Conservation (phyloP, 2,329 filamentous ascomycete species). For the Verruconis gallopava region DNA sequence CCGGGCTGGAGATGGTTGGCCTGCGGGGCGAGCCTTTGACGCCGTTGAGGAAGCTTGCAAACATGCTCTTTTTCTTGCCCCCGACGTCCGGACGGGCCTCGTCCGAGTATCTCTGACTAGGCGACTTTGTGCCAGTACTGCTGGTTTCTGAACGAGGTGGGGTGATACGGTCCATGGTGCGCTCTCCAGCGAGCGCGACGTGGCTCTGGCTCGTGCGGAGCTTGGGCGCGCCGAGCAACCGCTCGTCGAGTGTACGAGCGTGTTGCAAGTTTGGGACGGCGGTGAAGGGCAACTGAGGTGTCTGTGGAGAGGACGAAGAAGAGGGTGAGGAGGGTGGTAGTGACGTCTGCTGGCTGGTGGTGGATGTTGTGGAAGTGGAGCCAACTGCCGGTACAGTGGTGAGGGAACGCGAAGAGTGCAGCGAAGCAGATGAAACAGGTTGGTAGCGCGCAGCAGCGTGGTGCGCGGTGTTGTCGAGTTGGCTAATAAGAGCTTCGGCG, state of each 20-base stretch:
- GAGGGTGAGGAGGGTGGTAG: no score
- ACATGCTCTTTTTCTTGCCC: conserved; percentile 69
- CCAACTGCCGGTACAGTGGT: no score
- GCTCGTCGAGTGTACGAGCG: conserved; percentile 35
- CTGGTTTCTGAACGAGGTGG: conserved; percentile 32
- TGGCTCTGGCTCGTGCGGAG: conserved; percentile 1
- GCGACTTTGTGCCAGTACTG: conserved; percentile 20
- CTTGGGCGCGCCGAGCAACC: conserved; percentile 42
- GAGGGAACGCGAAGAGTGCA: no score
- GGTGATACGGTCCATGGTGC: conserved; percentile 39
- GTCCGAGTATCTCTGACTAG: conserved; percentile 63
- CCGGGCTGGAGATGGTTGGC: conserved; percentile 89
- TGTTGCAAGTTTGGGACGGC: conserved; percentile 1
- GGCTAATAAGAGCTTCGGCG: conserved; percentile 18
- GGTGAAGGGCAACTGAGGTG: not conserved
- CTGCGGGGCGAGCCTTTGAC: conserved; percentile 55
- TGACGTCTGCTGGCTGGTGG: no score
- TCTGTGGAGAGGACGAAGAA: not conserved
- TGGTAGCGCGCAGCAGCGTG: not conserved
- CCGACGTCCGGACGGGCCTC: conserved; percentile 46
- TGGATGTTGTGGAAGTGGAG: no score
- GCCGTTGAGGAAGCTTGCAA: conserved; percentile 77
- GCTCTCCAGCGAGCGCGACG: conserved; percentile 41
- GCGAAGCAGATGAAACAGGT: not conserved
- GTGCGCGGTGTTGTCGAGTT: not conserved